A percentile compares a stretch with the other conserved stretches of the same genome.
Evolutionary conservation across 2,329 filamentous ascomycete species (phyloP).

Genomic region (Trichoderma aggressivum): DNA sequence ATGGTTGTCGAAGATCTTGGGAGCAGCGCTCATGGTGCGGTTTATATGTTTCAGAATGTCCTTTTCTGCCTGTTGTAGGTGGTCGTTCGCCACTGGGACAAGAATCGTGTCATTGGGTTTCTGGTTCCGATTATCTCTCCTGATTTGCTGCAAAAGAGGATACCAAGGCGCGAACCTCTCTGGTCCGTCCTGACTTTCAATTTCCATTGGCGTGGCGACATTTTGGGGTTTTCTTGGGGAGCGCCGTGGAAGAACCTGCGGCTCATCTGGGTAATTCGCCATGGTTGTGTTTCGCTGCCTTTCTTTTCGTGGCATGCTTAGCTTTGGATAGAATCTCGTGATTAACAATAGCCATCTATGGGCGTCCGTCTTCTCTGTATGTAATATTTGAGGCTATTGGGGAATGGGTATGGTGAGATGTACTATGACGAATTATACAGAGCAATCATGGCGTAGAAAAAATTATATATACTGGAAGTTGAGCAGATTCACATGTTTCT

Average conservation of each 20-base stretch:
- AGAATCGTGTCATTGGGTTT: not conserved
- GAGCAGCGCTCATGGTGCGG: not conserved
- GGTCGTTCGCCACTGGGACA: not conserved
- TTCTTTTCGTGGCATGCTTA: not conserved
- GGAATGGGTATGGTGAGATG: not conserved
- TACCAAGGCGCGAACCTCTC: slow-evolving; percentile 11
- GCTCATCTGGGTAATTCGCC: not conserved
- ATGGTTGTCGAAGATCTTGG: not conserved
- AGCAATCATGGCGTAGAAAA: not conserved
- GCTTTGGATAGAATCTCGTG: not conserved
- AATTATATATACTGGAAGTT: not conserved
- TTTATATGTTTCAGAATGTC: not conserved
- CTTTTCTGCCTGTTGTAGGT: not conserved
- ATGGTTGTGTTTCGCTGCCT: not conserved
- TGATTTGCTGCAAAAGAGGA: not conserved
- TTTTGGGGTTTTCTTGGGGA: not conserved
- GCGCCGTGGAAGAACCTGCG: not conserved
- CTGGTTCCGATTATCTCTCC: not conserved
- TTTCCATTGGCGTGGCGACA: not conserved
- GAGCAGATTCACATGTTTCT: not conserved
- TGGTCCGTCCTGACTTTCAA: not conserved
- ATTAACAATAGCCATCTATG: not conserved
- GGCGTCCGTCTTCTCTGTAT: not conserved
- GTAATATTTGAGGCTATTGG: not conserved
- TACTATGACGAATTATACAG: not conserved